Evolutionary conservation across 2,329 filamentous ascomycete genomes (phyloP).

Genomic region (Zymoseptoria ardabiliae): DNA sequence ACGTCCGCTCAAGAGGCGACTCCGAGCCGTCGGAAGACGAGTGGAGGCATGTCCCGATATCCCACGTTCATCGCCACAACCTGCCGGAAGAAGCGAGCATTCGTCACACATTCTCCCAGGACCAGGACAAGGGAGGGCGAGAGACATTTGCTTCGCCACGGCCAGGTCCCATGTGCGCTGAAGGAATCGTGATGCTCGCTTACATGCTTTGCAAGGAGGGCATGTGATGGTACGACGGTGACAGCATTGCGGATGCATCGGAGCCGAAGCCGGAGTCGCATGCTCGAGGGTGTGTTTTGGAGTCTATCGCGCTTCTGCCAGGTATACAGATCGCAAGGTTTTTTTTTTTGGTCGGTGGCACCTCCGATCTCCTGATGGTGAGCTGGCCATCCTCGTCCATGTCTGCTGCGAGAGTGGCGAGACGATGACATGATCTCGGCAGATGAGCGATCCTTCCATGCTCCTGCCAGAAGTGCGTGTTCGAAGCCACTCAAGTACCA

Average conservation of each 20-base stretch:
- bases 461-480: no score
- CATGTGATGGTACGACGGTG: background rate
- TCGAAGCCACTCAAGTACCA: no score
- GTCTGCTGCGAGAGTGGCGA: no score
- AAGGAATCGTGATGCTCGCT: background rate
- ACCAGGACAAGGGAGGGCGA: background rate
- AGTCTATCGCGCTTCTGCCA: background rate
- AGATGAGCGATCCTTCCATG: no score
- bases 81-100: background rate
- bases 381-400: no score
- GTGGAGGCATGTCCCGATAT: background rate
- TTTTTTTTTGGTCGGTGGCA: no score
- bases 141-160: background rate
- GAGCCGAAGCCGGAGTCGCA: background rate
- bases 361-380: no score
- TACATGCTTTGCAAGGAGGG: background rate
- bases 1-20: no score
- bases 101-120: background rate
- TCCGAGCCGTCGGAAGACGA: no score
- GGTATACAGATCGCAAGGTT: background rate
- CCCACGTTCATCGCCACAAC: background rate
- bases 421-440: no score
- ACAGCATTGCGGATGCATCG: background rate
- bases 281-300: background rate
- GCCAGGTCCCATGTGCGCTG: background rate